phyloP scores from a whole-genome alignment of 2,329 filamentous ascomycete species.

The Penicillium sp. region DNA sequence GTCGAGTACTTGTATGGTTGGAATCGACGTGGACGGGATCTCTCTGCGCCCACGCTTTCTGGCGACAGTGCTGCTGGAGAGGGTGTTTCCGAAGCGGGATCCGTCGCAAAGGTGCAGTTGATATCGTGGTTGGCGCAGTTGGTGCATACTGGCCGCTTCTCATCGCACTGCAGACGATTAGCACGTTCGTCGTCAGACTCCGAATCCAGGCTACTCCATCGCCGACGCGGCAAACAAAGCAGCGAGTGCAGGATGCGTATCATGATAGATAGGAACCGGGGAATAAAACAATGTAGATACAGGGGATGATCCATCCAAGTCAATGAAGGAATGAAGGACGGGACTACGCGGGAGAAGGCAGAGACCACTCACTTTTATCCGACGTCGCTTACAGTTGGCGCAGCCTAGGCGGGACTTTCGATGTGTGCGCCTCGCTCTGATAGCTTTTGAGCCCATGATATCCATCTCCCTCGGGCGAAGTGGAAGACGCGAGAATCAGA shows the following conservation, averaged over 20 bases:
- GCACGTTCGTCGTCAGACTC: constrained; percentile 1
- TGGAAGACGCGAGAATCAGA: not conserved
- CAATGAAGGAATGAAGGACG: not conserved
- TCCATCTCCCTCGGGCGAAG: not conserved
- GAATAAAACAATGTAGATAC: not conserved
- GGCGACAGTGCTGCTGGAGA: constrained; percentile 10
- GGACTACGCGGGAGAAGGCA: not conserved
- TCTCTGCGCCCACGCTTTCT: constrained; percentile 1
- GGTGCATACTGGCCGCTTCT: constrained; percentile 31
- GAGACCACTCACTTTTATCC: constrained; percentile 33
- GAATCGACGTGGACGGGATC: constrained; percentile 15
- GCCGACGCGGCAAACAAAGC: constrained; percentile 1
- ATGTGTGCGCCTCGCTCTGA: constrained; percentile 30
- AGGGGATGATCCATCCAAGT: not conserved
- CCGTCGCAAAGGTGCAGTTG: constrained; percentile 25
- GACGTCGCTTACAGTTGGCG: constrained; percentile 33
- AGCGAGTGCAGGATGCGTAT: constrained; percentile 1
- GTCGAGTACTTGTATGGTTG: constrained; percentile 15
- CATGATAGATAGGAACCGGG: not conserved
- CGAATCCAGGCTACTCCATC: not conserved
- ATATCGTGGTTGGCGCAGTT: constrained; percentile 32
- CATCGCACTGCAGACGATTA: constrained; percentile 32
- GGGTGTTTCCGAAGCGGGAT: not conserved
- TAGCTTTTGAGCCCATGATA: not conserved
- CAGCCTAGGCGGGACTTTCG: constrained; percentile 36